Evolutionary conservation across 257 asterid genomes (phyloP).

Genomic region (Nicotiana sylvestris): DNA sequence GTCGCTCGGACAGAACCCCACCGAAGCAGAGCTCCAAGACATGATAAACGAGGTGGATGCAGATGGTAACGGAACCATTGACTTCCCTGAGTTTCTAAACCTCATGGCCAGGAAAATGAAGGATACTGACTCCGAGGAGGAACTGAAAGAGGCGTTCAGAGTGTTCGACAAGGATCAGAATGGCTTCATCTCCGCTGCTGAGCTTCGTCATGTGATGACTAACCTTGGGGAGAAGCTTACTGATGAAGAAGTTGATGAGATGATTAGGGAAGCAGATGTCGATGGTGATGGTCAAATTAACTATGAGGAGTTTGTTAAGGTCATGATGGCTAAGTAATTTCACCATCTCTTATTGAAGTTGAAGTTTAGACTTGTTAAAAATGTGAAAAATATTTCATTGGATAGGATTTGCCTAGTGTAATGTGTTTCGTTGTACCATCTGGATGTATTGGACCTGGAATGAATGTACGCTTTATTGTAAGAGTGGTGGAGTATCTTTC

Average conservation of each 20-base stretch:
- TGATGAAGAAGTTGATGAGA: slow-evolving; percentile 73
- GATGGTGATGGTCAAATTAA: slow-evolving; percentile 65
- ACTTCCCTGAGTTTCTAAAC: slow-evolving; percentile 71
- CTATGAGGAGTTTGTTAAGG: slow-evolving; percentile 60
- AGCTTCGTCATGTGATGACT: slow-evolving; percentile 61
- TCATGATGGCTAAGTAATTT: slow-evolving; percentile 61
- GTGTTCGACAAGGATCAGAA: slow-evolving; percentile 75
- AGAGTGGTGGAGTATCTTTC: slow-evolving; percentile 15
- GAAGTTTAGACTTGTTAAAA: slow-evolving; percentile 6
- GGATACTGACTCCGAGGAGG: slow-evolving; percentile 69
- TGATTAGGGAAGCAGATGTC: slow-evolving; percentile 68
- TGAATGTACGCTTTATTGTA: slow-evolving; percentile 24
- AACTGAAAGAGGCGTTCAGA: slow-evolving; percentile 65
- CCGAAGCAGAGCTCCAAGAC: slow-evolving; percentile 74
- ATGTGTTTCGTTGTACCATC: background rate
- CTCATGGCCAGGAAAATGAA: slow-evolving; percentile 68
- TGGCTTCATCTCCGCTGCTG: slow-evolving; percentile 70
- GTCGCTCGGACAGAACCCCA: slow-evolving; percentile 61
- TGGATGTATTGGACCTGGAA: slow-evolving; percentile 15
- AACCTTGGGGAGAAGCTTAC: slow-evolving; percentile 70
- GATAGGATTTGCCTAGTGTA: slow-evolving; percentile 17
- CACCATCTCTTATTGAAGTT: slow-evolving; percentile 4
- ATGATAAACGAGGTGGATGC: slow-evolving; percentile 70
- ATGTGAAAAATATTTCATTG: background rate
- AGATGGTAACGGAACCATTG: slow-evolving; percentile 64